Percentiles rank a stretch among this genome's conserved stretches.
Evolutionary conservation across 2,329 filamentous ascomycete genomes (phyloP).

Genomic region (Trichoderma sp.): DNA sequence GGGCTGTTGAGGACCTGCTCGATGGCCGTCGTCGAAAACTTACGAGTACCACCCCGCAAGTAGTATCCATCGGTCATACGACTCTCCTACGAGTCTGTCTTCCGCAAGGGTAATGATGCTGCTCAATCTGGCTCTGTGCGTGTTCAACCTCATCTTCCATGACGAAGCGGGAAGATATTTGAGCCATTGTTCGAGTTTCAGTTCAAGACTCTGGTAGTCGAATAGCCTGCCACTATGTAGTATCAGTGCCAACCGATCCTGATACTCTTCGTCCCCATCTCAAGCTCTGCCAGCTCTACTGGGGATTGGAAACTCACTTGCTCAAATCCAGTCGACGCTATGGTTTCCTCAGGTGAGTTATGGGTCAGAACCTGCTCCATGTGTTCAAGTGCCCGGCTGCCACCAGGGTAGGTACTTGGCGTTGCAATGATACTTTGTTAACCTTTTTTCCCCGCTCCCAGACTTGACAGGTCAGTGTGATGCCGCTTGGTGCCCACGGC

Average conservation of each 20-base stretch:
- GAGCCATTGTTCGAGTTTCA: too few relatives aligned
- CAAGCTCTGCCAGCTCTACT: background rate
- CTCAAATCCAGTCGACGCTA: background rate
- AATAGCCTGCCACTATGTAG: too few relatives aligned
- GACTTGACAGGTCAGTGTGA: background rate
- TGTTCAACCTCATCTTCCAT: too few relatives aligned
- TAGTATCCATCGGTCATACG: background rate
- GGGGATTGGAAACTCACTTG: background rate
- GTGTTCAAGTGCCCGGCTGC: slow-evolving; percentile 12
- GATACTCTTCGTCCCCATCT: too few relatives aligned
- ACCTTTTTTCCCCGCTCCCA: background rate
- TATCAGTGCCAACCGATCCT: too few relatives aligned
- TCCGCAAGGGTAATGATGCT: too few relatives aligned
- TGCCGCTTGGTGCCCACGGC: background rate
- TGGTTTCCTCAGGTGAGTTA: background rate
- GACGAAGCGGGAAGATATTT: too few relatives aligned
- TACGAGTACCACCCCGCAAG: background rate
- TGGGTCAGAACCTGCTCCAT: slow-evolving; percentile 7
- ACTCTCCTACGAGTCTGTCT: background rate
- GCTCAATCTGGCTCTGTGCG: too few relatives aligned
- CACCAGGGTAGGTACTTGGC: background rate
- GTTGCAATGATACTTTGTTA: background rate
- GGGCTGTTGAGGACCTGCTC: slow-evolving; percentile 8
- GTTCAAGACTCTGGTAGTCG: too few relatives aligned
- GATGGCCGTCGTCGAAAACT: background rate